phyloP scores from a whole-genome alignment of 805 yeast genomes.

The Kuraishia hungarica region DNA sequence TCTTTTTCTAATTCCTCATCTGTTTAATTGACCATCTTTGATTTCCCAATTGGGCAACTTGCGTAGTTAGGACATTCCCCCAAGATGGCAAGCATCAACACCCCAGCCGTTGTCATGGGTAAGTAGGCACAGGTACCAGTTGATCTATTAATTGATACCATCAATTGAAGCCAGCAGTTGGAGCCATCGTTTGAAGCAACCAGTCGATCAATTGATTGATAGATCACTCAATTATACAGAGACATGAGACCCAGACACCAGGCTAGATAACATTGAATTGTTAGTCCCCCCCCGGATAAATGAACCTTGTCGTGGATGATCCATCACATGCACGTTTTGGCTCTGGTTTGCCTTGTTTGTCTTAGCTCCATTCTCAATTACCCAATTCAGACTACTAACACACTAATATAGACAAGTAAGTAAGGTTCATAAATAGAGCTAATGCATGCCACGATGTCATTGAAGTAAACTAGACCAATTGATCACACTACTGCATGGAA shows the following conservation, averaged over 20 bases:
- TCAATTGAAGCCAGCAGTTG: too few species aligned
- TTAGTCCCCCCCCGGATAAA: too few species aligned
- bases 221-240: too few species aligned
- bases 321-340: neutral
- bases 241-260: too few species aligned
- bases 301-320: too few species aligned
- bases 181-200: too few species aligned
- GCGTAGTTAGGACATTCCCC: neutral
- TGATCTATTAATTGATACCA: neutral
- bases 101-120: conserved; percentile 97
- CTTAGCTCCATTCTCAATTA: neutral
- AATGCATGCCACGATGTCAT: too few species aligned
- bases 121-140: conserved; percentile 18
- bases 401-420: conserved; percentile 21
- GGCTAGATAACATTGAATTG: too few species aligned
- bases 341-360: too few species aligned
- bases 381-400: neutral
- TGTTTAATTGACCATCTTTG: neutral
- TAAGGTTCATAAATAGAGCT: neutral
- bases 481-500: too few species aligned
- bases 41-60: neutral
- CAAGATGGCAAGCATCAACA: conserved; percentile 53
- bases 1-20: neutral
- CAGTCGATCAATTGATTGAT: too few species aligned
- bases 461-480: too few species aligned